These are phyloP conservation scores for Pilobolus umbonatus DNA, from an alignment of 192 early-diverging fungal species.

Conservation along the genomic window DNA sequence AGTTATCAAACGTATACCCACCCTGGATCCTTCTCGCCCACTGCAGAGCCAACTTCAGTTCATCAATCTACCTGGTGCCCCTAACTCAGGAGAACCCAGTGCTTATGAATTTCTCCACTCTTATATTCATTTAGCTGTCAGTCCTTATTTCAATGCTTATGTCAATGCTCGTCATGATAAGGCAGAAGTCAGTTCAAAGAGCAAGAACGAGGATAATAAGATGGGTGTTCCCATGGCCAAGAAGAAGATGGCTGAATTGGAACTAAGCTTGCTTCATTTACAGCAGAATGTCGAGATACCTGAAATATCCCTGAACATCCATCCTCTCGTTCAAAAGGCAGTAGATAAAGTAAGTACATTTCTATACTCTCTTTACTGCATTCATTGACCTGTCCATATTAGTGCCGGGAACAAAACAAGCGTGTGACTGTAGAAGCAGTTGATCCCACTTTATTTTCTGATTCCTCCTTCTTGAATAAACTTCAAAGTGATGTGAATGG, in stretches of 20 bases:
- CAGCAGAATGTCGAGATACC: constrained; percentile 99
- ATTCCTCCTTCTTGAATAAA: constrained; percentile 88
- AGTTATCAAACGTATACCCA: constrained; percentile 70
- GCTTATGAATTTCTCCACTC: constrained; percentile 89
- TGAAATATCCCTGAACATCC: constrained; percentile 79
- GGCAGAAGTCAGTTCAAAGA: constrained; percentile 32
- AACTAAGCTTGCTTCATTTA: constrained; percentile 87
- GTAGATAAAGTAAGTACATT: constrained; percentile 47
- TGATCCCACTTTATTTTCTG: constrained; percentile 61
- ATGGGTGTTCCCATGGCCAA: constrained; percentile 93
- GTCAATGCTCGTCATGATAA: constrained; percentile 63
- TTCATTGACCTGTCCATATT: constrained; percentile 1
- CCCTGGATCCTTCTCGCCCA: constrained; percentile 66
- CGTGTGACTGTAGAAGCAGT: constrained; percentile 75
- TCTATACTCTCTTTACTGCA: neutral
- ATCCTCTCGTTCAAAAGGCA: constrained; percentile 73
- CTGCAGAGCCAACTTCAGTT: constrained; percentile 82
- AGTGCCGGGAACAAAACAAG: constrained; percentile 58
- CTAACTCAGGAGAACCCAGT: constrained; percentile 44
- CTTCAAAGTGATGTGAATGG: constrained; percentile 94
- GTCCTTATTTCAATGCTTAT: constrained; percentile 96
- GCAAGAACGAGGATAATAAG: constrained; percentile 66
- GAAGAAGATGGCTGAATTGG: constrained; percentile 98
- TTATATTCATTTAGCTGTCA: constrained; percentile 89
- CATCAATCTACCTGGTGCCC: constrained; percentile 82